These are phyloP conservation scores for Penicillium longicatenatum DNA, from an alignment of 495 filamentous ascomycete species.

Conservation along the genomic window DNA sequence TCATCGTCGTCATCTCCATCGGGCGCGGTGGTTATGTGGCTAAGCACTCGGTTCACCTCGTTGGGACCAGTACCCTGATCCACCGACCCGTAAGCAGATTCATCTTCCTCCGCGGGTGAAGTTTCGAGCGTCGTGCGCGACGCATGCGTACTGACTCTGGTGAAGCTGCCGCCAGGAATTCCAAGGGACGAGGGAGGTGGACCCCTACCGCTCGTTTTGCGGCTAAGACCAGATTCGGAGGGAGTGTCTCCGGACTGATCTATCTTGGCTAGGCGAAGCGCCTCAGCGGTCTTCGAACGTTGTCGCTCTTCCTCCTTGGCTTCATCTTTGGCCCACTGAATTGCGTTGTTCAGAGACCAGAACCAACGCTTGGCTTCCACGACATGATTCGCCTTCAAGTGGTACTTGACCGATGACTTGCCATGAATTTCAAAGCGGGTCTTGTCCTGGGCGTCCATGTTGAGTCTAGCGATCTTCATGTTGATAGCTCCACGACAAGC, in stretches of 20 bases:
- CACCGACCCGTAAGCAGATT: constrained; percentile 55
- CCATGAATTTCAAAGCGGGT: constrained; percentile 95
- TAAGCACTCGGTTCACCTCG: constrained; percentile 50
- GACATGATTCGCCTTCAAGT: constrained; percentile 93
- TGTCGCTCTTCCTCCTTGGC: constrained; percentile 83
- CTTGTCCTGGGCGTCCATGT: constrained; percentile 97
- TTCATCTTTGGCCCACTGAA: constrained; percentile 97
- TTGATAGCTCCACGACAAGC: constrained; percentile 96
- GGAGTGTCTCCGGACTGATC: constrained; percentile 50
- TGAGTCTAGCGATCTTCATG: constrained; percentile 91
- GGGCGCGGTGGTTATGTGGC: constrained; percentile 46
- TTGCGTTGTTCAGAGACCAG: constrained; percentile 98
- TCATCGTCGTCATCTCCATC: constrained; percentile 76
- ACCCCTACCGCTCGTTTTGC: constrained; percentile 40
- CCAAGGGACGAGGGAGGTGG: constrained; percentile 37
- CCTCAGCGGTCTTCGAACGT: constrained; percentile 70
- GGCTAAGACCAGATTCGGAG: constrained; percentile 34
- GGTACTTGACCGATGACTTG: constrained; percentile 98
- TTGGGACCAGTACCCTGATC: constrained; percentile 58
- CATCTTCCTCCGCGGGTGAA: constrained; percentile 55
- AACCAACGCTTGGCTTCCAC: constrained; percentile 68
- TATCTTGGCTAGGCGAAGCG: constrained; percentile 72
- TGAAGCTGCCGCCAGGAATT: constrained; percentile 38
- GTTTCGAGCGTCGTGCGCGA: constrained; percentile 56
- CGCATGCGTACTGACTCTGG: constrained; percentile 43